Evolutionary conservation across 371 early-diverging fungal genomes (phyloP).

Genomic region (Actinomortierella ambigua): DNA sequence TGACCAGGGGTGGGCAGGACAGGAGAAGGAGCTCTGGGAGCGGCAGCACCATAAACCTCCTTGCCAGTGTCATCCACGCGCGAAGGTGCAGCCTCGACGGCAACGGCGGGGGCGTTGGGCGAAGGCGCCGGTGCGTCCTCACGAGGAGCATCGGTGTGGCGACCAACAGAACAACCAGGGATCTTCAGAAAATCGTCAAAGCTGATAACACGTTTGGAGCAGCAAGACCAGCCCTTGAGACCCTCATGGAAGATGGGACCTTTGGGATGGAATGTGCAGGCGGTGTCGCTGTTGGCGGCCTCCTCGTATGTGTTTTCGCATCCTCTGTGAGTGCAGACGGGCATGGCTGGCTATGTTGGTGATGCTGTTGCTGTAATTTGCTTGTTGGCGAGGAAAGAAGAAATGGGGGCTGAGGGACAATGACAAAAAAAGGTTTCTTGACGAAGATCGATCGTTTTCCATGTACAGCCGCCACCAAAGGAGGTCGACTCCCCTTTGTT

Average conservation of each 20-base stretch:
- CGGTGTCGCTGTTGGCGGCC: constrained; percentile 69
- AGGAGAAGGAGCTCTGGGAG: constrained; percentile 21
- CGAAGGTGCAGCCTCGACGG: constrained; percentile 19
- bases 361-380: neutral
- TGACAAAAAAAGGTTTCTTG: constrained; percentile 4
- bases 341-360: constrained; percentile 44
- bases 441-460: too few relatives aligned
- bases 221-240: constrained; percentile 94
- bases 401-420: neutral
- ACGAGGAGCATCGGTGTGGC: constrained; percentile 63
- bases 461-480: too few relatives aligned
- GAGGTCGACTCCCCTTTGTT: too few relatives aligned
- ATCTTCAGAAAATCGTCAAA: constrained; percentile 94
- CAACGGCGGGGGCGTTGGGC: constrained; percentile 21
- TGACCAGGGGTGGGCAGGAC: constrained; percentile 15
- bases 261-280: constrained; percentile 81
- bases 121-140: constrained; percentile 44
- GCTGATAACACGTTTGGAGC: constrained; percentile 85
- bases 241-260: constrained; percentile 95
- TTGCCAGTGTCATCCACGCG: constrained; percentile 2
- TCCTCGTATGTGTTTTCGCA: constrained; percentile 83
- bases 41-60: constrained; percentile 10
- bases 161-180: constrained; percentile 74
- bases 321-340: constrained; percentile 76
- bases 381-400: too few relatives aligned